Conservation (phyloP, 768 basidiomycete species). For the Leccinum sublutescens region DNA sequence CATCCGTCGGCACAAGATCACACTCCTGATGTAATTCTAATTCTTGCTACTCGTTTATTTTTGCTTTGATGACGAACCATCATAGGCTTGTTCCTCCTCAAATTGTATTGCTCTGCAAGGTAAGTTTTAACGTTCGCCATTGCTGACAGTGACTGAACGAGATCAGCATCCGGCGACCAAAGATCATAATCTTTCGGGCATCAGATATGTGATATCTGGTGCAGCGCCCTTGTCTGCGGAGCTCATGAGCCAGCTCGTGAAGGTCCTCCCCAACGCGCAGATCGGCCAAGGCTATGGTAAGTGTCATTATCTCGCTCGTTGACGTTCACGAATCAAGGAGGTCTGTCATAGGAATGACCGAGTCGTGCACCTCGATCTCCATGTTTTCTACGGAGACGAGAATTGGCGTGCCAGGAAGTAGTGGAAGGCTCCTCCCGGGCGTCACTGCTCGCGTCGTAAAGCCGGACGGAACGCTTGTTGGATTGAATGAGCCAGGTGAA, state of each 20-base stretch:
- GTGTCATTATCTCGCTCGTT: not conserved
- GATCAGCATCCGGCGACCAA: slow-evolving; percentile 50
- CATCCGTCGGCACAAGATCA: slow-evolving; percentile 56
- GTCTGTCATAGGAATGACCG: slow-evolving; percentile 56
- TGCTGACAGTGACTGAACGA: slow-evolving; percentile 1
- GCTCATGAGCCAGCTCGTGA: slow-evolving; percentile 43
- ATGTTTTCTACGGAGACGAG: slow-evolving; percentile 49
- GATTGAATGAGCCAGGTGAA: slow-evolving; percentile 60
- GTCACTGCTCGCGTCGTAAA: slow-evolving; percentile 53
- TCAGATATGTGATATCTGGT: slow-evolving; percentile 55
- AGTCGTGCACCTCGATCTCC: slow-evolving; percentile 51
- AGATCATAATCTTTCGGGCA: slow-evolving; percentile 48
- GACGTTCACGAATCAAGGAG: not conserved
- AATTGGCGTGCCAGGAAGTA: slow-evolving; percentile 53
- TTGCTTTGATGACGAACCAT: not conserved
- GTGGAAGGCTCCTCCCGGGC: slow-evolving; percentile 52
- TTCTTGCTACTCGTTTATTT: not conserved
- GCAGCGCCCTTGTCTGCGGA: slow-evolving; percentile 65
- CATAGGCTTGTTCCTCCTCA: slow-evolving; percentile 64
- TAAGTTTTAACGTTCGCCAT: slow-evolving; percentile 18
- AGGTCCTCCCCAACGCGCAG: slow-evolving; percentile 54
- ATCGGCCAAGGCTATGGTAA: slow-evolving; percentile 66
- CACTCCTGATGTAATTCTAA: slow-evolving; percentile 47
- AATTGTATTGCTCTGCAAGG: slow-evolving; percentile 66
- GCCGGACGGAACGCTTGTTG: slow-evolving; percentile 53